These are phyloP conservation scores for Sophora flavescens DNA, from an alignment of 306 rosid species.

Conservation along the genomic window DNA sequence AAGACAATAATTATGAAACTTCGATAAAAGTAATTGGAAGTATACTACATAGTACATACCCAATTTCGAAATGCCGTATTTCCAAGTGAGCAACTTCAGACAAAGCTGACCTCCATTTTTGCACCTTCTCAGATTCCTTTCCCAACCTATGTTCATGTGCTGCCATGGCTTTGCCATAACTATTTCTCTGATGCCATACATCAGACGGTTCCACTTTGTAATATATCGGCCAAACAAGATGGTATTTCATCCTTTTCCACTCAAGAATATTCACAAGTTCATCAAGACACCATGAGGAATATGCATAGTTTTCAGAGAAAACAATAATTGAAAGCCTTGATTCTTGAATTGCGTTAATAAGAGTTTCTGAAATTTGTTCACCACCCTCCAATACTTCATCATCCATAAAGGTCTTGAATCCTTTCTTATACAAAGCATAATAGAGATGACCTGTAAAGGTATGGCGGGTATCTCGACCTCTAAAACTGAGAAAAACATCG, in stretches of 20 bases:
- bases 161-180: not conserved
- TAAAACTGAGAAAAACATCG: slow-evolving; percentile 21
- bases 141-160: not conserved
- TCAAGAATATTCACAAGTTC: slow-evolving; percentile 2
- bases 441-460: slow-evolving; percentile 19
- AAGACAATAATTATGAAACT: too few relatives aligned
- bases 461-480: slow-evolving; percentile 22
- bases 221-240: slow-evolving; percentile 5
- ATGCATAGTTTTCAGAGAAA: slow-evolving; percentile 37
- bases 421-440: not conserved
- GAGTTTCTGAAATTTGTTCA: slow-evolving; percentile 2
- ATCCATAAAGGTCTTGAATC: slow-evolving; percentile 32
- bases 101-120: not conserved
- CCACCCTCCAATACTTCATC: slow-evolving; percentile 28
- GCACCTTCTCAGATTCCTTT: not conserved
- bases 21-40: too few relatives aligned
- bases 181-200: not conserved
- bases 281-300: slow-evolving; percentile 18
- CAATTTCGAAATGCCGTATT: not conserved
- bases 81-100: slow-evolving; percentile 3
- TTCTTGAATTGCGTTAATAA: not conserved
- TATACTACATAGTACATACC: too few relatives aligned
- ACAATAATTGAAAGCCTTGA: slow-evolving; percentile 29
- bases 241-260: not conserved
- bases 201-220: not conserved